Evolutionary conservation across 1,139 yeast species (phyloP), one percentile per base, ranked within the genome.

Genomic region (Saccharomyces hybrid): DNA sequence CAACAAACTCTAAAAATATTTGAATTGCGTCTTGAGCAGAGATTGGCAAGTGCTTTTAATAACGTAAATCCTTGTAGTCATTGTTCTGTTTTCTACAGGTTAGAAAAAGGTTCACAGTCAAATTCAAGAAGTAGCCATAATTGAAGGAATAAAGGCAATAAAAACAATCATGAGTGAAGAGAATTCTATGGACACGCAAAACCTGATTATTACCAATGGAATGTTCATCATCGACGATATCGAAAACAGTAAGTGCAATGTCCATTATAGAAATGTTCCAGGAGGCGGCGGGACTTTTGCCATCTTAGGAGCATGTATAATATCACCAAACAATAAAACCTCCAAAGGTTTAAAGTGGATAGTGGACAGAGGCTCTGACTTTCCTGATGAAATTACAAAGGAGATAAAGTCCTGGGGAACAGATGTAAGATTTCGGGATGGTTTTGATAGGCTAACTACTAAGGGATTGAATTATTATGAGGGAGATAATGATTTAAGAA

Each of bases 251-350:
- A 65, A 73, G 7, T 71, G 74, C 24, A 72, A 77, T 5, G 68
- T 71, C 1, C 64, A 80, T 0, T 79, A 80, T 28, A 67, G 70
- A 52, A 73, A 88, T 64, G 76, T 90, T 7, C 76, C 88, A 48
- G 98, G 97, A 0, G 98, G 98, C 0, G 98, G 91, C 1, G 97
- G 96, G 0, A 80, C 93, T 0, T 91, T 81, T 67, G 90, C 91
- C 1, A 81, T 84, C 1, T 74, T 86, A n/a, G 96, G 96, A 0
- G 84, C 88, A 0, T 72, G 95, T 24, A 75, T 78, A 16, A 74
- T 82, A 1, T 68, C 79, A 6, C 78, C 80, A 7, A 0, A 56
- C 65, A 0, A 56, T 57, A 1, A 60, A 65, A 34, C 75, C 81
- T 1, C 56, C 9, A 50, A 61, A 1, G 65, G 66, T 26, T 75